Evolutionary conservation across 805 yeast genomes (phyloP), one percentile per base, ranked within the genome.

Genomic region (Candida xiaguanensis): DNA sequence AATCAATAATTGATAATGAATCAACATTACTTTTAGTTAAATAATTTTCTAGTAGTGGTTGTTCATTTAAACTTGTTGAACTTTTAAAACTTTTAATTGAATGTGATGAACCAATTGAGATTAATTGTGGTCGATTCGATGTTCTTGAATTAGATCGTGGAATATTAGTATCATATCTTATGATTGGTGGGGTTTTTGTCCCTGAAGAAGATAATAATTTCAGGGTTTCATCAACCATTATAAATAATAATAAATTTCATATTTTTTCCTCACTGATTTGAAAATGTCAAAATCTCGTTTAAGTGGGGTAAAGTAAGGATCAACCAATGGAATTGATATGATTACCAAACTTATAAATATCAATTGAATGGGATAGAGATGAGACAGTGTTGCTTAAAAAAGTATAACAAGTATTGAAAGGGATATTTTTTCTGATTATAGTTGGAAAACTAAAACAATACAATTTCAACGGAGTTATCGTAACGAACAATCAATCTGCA

Each of bases 21-120:
- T 41, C 44, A 22, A n/a, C n/a, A n/a, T n/a, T n/a, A n/a, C n/a
- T n/a, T n/a, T 27, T 34, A n/a, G 33, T 34, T 6, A 7, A 9
- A 9, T 20, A 20, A 7, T 6, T 20, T 31, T 50, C 51, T 27
- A 46, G 30, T 6, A 42, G 29, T 5, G 55, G 56, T 11, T 28
- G 14, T 26, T 56, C 55, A 19, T 45, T 45, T 8, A 50, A 28
- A 20, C 44, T 45, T 11, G 41, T 42, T 13, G 45, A 30, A 15
- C 53, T 50, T 32, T 42, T 46, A 24, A 48, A 34, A 23, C 54
- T 51, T 26, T 52, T 43, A 14, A 59, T 29, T 15, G 63, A 56
- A 24, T 49, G 56, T 8, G 52, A 41, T 8, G 64, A 56, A 13
- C 63, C 61, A 6, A 57, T 46, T 2, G 65, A 49, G 32, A 47